A percentile compares a stretch with the other conserved stretches of the same genome.
Conservation (phyloP, 768 basidiomycete species). For the Mrakia hoshinonis region DNA sequence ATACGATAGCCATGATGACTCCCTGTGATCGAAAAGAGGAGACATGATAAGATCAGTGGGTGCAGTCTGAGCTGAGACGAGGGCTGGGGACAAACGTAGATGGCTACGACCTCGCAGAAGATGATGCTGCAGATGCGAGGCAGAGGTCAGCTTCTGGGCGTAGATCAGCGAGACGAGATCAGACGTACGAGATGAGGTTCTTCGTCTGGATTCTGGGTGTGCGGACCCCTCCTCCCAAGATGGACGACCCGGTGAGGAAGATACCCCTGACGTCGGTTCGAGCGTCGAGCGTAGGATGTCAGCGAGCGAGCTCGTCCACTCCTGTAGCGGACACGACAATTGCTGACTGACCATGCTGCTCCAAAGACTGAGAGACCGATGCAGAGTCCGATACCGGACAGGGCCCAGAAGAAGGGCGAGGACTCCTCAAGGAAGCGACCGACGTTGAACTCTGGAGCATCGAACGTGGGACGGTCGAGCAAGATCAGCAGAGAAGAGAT, state of each 20-base stretch:
- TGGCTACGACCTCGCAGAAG: conserved; percentile 98
- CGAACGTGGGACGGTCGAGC: not conserved
- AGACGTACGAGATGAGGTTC: conserved; percentile 98
- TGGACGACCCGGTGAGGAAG: conserved; percentile 91
- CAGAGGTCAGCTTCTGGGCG: not conserved
- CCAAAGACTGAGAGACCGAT: conserved; percentile 89
- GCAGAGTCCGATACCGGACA: conserved; percentile 81
- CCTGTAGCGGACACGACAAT: not conserved
- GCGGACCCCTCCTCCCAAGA: conserved; percentile 89
- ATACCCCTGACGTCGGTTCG: conserved; percentile 64
- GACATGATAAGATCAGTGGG: not conserved
- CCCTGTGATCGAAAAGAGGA: conserved; percentile 24
- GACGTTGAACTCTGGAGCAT: conserved; percentile 68
- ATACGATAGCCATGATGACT: conserved; percentile 87
- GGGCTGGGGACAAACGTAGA: conserved; percentile 53
- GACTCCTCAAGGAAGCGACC: conserved; percentile 89
- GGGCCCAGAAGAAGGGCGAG: conserved; percentile 86
- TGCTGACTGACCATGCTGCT: conserved; percentile 75
- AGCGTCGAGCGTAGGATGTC: not conserved
- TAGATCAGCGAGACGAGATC: conserved; percentile 60
- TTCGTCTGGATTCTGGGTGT: conserved; percentile 91
- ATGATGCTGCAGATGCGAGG: conserved; percentile 60
- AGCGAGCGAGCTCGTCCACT: not conserved
- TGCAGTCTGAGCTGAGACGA: not conserved
- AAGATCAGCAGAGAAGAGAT: not conserved